phyloP scores from a whole-genome alignment of 345 rosid genomes.

The Eucalyptus globulus region DNA sequence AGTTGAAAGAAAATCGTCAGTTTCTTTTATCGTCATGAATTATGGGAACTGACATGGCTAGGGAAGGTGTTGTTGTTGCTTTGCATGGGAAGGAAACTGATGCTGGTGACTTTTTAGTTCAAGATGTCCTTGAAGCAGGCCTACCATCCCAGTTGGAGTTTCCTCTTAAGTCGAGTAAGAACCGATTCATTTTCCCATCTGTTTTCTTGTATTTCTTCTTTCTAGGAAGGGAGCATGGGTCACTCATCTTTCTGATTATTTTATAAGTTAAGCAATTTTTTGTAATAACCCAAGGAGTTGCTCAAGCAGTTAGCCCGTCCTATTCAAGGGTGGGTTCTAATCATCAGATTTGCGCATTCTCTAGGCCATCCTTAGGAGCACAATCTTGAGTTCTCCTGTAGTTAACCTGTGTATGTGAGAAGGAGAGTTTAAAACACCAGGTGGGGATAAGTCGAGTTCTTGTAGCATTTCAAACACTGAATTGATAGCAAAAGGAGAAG shows the following conservation, averaged over 20 bases:
- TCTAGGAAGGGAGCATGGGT: neutral
- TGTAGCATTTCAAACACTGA: neutral
- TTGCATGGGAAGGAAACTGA: conserved; percentile 82
- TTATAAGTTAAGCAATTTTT: neutral
- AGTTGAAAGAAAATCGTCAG: neutral
- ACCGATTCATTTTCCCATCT: neutral
- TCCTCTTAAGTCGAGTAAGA: conserved; percentile 47
- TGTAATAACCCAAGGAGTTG: neutral
- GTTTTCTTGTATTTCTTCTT: neutral
- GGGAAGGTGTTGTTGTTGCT: conserved; percentile 71
- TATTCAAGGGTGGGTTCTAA: neutral
- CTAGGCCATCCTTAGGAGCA: neutral
- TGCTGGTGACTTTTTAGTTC: conserved; percentile 74
- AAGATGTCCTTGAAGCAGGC: conserved; percentile 85
- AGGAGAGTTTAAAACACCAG: neutral
- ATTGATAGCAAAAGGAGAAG: neutral
- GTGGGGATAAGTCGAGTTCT: neutral
- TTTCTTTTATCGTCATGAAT: neutral
- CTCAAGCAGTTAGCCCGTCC: neutral
- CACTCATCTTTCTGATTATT: neutral
- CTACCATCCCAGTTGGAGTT: conserved; percentile 65
- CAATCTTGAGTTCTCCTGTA: neutral
- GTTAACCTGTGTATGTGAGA: neutral
- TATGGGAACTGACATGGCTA: neutral
- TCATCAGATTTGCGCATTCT: neutral